Percentiles rank a stretch among this genome's conserved stretches.
Conservation (phyloP, 2,329 filamentous ascomycete genomes). For the Diplodia scrobiculata region DNA sequence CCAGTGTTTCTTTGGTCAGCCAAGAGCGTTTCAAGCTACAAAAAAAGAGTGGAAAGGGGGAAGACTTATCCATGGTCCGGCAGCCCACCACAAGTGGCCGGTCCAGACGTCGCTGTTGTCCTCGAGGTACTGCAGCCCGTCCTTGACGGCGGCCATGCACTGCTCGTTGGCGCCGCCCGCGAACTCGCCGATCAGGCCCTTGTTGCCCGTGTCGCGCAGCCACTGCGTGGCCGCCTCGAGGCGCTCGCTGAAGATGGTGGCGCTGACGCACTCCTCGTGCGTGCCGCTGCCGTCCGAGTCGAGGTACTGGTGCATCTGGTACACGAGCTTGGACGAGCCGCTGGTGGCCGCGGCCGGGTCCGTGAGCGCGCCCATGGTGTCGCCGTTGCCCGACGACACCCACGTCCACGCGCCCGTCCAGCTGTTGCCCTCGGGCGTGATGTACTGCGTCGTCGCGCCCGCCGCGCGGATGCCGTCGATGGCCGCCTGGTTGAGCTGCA, state of each 20-base stretch:
- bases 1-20: slow-evolving; percentile 32
- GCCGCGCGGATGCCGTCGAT: slow-evolving; percentile 52
- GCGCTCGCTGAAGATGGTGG: slow-evolving; percentile 58
- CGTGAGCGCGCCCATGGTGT: slow-evolving; percentile 51
- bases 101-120: slow-evolving; percentile 57
- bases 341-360: slow-evolving; percentile 53
- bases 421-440: slow-evolving; percentile 62
- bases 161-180: slow-evolving; percentile 55
- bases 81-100: slow-evolving; percentile 59
- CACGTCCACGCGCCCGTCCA: slow-evolving; percentile 54
- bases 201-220: slow-evolving; percentile 57
- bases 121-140: slow-evolving; percentile 53
- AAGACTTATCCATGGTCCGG: slow-evolving; percentile 51
- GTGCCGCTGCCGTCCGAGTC: slow-evolving; percentile 60
- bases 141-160: slow-evolving; percentile 55
- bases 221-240: slow-evolving; percentile 56
- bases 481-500: slow-evolving; percentile 52
- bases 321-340: slow-evolving; percentile 48
- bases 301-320: slow-evolving; percentile 66
- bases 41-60: too few relatives aligned
- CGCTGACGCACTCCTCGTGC: slow-evolving; percentile 52
- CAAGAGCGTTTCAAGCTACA: too few relatives aligned
- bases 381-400: slow-evolving; percentile 52
- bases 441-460: slow-evolving; percentile 55
- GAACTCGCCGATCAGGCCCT: slow-evolving; percentile 58